Evolutionary conservation across 108 stramenopile species (phyloP).

Genomic region (Cylindrotheca closterium): DNA sequence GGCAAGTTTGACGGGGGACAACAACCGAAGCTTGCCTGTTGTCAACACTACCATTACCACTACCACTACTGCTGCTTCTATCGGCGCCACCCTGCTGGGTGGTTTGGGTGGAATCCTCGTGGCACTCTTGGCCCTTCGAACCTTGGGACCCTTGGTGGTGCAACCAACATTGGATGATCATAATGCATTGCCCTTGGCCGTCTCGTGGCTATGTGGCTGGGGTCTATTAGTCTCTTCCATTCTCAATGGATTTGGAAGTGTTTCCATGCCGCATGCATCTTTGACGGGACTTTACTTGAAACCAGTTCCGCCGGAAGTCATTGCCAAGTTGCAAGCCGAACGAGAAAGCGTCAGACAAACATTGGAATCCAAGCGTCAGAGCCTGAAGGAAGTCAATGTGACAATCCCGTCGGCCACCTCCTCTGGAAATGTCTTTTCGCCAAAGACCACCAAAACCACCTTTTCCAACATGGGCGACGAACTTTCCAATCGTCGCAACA

Average conservation of each 20-base stretch:
- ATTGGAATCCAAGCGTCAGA: constrained; percentile 15
- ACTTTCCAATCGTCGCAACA: constrained; percentile 37
- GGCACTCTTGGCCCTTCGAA: constrained; percentile 17
- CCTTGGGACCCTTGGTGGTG: constrained; percentile 46
- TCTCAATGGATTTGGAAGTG: constrained; percentile 81
- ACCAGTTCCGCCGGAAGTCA: constrained; percentile 42
- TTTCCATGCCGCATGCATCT: constrained; percentile 70
- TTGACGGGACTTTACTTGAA: constrained; percentile 63
- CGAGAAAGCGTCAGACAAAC: constrained; percentile 26
- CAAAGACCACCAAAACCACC: constrained; percentile 3
- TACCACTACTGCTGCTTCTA: neutral
- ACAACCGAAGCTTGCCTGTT: too few species aligned
- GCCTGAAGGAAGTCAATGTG: constrained; percentile 12
- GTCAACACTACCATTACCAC: too few species aligned
- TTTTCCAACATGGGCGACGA: constrained; percentile 38
- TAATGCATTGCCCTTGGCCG: constrained; percentile 19
- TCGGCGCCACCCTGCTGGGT: neutral
- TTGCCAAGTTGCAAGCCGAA: constrained; percentile 58
- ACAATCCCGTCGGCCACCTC: constrained; percentile 1
- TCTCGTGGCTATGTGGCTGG: constrained; percentile 63
- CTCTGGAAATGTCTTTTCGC: neutral
- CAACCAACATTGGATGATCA: constrained; percentile 9
- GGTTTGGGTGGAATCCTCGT: constrained; percentile 13
- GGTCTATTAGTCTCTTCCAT: constrained; percentile 63
- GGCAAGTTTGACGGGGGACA: neutral